These are phyloP conservation scores for Sarocladiaceae sp. DNA, from an alignment of 2,329 filamentous ascomycete species.

Conservation along the genomic window DNA sequence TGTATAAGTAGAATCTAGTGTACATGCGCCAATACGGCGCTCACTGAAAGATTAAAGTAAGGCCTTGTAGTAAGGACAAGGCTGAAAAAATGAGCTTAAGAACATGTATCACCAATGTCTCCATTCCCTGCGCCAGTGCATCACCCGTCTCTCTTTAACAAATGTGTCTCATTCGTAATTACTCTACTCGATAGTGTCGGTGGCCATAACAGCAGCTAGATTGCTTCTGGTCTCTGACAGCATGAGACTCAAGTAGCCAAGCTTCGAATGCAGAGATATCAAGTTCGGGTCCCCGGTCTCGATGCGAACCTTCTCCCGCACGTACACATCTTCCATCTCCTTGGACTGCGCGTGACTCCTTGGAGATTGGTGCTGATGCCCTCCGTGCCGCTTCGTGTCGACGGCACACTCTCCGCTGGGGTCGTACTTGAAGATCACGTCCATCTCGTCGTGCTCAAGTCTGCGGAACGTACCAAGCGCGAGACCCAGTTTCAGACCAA, in stretches of 20 bases:
- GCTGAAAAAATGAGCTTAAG: not conserved
- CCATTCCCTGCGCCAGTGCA: not conserved
- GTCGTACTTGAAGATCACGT: slow-evolving; percentile 66
- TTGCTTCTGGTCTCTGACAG: slow-evolving; percentile 67
- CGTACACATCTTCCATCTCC: slow-evolving; percentile 60
- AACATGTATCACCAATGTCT: not conserved
- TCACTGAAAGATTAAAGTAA: not conserved
- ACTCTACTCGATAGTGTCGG: slow-evolving; percentile 24
- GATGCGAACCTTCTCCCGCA: slow-evolving; percentile 84
- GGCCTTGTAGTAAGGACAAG: not conserved
- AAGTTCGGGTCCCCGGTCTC: slow-evolving; percentile 87
- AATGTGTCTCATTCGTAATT: not conserved
- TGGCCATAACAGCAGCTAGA: slow-evolving; percentile 73
- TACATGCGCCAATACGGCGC: not conserved
- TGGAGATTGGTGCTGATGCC: not conserved
- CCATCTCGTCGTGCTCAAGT: slow-evolving; percentile 74
- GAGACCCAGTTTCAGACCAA: slow-evolving; percentile 64
- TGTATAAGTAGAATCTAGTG: slow-evolving; percentile 7
- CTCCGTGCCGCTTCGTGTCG: not conserved
- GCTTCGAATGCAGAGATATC: slow-evolving; percentile 77
- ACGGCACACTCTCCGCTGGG: slow-evolving; percentile 24
- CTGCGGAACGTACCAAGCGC: slow-evolving; percentile 63
- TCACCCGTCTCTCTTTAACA: too few relatives aligned
- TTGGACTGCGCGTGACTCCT: not conserved
- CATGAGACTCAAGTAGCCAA: slow-evolving; percentile 71